Base-by-base conservation (phyloP, 441 rosid species). In the Biscutella laevigata region DNA sequence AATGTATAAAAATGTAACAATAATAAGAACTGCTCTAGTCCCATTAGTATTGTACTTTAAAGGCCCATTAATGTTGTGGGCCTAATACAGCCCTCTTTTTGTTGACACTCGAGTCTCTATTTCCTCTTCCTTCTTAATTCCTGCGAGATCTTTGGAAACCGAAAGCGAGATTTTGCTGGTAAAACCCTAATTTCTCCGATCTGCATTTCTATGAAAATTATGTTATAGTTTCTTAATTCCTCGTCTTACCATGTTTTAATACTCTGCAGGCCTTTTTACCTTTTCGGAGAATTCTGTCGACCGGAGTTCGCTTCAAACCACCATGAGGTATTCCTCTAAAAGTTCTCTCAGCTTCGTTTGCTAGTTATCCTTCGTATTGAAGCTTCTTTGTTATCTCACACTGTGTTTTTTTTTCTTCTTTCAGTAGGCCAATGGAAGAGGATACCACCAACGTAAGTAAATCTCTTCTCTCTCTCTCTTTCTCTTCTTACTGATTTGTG, bases 381-480 rank as follows among this genome's bases (percentile, higher is more conserved):
- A 4, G 25, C 4, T 7, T 19, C 5, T 17, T 4, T 7, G n/a
- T n/a, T n/a, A n/a, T 39, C 7, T 48, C 28, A 33, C 39, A 10
- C 24, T 22, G 4, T 30, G 20, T 7, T n/a, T 10, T 12, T 20
- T 14, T 19, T 20, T 41, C 15, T 50, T 38, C 44, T 46, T 66
- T 21, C 64, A 84, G 92, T 53, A 78, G 74, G 49, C 74, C 88
- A 12, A 79, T 77, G 88, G 92, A 84, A 32, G 92, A 77, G 37
- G 92, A 81, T 60, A 62, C 57, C 47, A 69, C n/a, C n/a, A n/a
- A 40, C 24, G 92, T 77, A 64, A 77, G 82, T 68, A 20, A 21
- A 15, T 26, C 30, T 66, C 53, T 40, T 41, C 4, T 0, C n/a
- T n/a, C n/a, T 25, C 12, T 29, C 28, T 54, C 54, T 51, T 15